phyloP scores from a whole-genome alignment of 2,329 filamentous ascomycete species.

The Talaromyces sp. region DNA sequence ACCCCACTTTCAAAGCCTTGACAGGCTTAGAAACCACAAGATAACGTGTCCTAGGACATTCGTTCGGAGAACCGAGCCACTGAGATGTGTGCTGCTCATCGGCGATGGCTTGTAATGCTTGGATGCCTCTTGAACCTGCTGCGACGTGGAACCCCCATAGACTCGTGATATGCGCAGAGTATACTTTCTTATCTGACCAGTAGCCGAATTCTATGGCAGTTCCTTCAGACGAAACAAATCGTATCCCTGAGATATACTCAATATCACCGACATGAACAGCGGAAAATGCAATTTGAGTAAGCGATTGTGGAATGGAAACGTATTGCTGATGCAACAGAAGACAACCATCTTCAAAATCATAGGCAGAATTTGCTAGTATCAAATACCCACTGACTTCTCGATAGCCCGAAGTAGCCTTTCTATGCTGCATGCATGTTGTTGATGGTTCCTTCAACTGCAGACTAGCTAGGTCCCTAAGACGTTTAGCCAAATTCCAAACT shows the following conservation, averaged over 20 bases:
- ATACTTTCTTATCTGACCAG: neutral
- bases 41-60: neutral
- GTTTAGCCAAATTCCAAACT: neutral
- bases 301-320: neutral
- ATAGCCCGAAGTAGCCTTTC: neutral
- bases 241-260: neutral
- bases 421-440: neutral
- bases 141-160: neutral
- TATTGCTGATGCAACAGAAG: neutral
- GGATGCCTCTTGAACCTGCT: neutral
- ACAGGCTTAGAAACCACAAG: neutral
- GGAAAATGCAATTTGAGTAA: neutral
- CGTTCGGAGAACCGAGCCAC: neutral
- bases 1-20: neutral
- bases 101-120: neutral
- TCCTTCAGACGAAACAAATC: neutral
- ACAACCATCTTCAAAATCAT: neutral
- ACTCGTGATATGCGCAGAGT: neutral
- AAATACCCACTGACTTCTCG: neutral
- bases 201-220: neutral
- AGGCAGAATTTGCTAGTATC: no score
- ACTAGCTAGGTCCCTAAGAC: neutral
- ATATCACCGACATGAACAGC: neutral
- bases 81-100: neutral
- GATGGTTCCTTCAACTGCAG: neutral